These are phyloP conservation scores for Cryptosporidium viatorum DNA, from an alignment of 169 alveolate genomes.

Conservation along the genomic window DNA sequence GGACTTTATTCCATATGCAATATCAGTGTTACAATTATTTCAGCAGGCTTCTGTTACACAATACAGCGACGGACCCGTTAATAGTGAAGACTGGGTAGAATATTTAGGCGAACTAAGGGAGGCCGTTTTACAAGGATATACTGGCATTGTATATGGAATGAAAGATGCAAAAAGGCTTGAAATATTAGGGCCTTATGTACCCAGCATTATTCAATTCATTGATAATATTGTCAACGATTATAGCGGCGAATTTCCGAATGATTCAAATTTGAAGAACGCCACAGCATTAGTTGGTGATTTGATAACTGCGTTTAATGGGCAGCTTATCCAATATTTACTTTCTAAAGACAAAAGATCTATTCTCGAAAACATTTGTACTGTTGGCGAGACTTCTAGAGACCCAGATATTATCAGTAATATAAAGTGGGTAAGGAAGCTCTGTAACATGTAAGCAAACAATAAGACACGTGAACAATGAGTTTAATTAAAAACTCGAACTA, in stretches of 20 bases:
- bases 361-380: constrained; percentile 56
- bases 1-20: constrained; percentile 83
- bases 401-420: constrained; percentile 60
- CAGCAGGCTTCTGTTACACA: constrained; percentile 89
- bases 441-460: neutral
- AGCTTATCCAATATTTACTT: constrained; percentile 55
- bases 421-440: constrained; percentile 68
- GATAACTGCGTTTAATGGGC: constrained; percentile 74
- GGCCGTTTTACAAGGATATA: constrained; percentile 87
- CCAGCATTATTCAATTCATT: constrained; percentile 85
- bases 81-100: constrained; percentile 91
- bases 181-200: constrained; percentile 83
- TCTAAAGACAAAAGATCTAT: constrained; percentile 46
- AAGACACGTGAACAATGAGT: neutral
- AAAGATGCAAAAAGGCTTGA: constrained; percentile 86
- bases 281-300: constrained; percentile 65
- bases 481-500: neutral
- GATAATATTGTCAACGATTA: constrained; percentile 76
- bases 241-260: constrained; percentile 70
- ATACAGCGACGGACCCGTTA: constrained; percentile 88
- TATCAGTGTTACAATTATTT: constrained; percentile 84
- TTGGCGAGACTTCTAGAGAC: constrained; percentile 53
- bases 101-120: constrained; percentile 90
- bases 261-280: constrained; percentile 52
- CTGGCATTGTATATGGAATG: constrained; percentile 90